phyloP scores from a whole-genome alignment of 2,329 filamentous ascomycete genomes.

The Phialophora chinensis region DNA sequence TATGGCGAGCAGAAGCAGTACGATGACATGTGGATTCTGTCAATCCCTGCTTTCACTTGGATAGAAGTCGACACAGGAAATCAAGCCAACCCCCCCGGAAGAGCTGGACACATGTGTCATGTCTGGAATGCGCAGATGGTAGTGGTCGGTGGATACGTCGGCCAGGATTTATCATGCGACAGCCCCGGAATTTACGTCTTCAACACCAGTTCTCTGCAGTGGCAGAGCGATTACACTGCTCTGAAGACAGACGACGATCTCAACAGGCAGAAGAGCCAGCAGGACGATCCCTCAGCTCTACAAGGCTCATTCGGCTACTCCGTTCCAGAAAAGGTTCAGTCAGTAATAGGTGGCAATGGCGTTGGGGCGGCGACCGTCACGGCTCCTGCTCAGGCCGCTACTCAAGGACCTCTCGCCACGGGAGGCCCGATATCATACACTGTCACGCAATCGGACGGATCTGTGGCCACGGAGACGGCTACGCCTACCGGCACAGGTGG shows the following conservation, averaged over 20 bases:
- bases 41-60: slow-evolving; percentile 82
- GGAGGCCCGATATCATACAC: slow-evolving; percentile 74
- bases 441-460: slow-evolving; percentile 54
- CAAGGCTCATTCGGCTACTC: slow-evolving; percentile 68
- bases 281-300: slow-evolving; percentile 62
- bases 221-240: slow-evolving; percentile 74
- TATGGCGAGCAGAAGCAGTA: slow-evolving; percentile 65
- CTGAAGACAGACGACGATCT: slow-evolving; percentile 53
- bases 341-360: slow-evolving; percentile 70
- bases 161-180: slow-evolving; percentile 67
- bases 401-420: slow-evolving; percentile 72
- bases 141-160: slow-evolving; percentile 73
- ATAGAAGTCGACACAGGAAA: slow-evolving; percentile 64
- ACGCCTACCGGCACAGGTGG: slow-evolving; percentile 50
- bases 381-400: slow-evolving; percentile 66
- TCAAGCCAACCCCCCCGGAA: slow-evolving; percentile 59
- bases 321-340: slow-evolving; percentile 69
- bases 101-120: slow-evolving; percentile 77
- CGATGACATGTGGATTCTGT: slow-evolving; percentile 78
- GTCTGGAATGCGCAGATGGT: slow-evolving; percentile 83
- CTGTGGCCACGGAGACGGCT: slow-evolving; percentile 48
- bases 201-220: slow-evolving; percentile 72
- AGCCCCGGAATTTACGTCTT: slow-evolving; percentile 75
- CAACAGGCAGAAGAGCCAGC: slow-evolving; percentile 60
- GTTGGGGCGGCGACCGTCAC: slow-evolving; percentile 73